A percentile compares a stretch with the other conserved stretches of the same genome.
phyloP scores from a whole-genome alignment of 306 rosid genomes.

The Pyrus betulifolia region DNA sequence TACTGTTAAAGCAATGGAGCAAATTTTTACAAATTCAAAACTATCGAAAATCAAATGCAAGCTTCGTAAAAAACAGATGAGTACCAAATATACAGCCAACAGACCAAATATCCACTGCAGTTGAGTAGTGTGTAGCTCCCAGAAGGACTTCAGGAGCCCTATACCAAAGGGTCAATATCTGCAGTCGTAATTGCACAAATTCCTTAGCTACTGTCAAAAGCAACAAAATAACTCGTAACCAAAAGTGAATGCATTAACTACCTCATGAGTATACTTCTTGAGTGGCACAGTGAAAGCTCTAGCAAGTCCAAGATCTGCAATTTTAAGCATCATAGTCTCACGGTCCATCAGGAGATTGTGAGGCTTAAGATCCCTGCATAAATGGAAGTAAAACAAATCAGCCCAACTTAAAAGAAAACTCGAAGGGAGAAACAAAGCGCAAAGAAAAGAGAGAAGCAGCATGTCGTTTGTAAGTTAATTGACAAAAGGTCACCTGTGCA shows the following conservation, averaged over 20 bases:
- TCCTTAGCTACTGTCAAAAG: not conserved
- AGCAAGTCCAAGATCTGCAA: slow-evolving; percentile 95
- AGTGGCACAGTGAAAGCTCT: slow-evolving; percentile 86
- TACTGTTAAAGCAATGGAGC: not conserved
- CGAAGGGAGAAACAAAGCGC: not conserved
- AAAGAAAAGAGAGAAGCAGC: not conserved
- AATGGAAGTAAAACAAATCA: not conserved
- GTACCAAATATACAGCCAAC: slow-evolving; percentile 91
- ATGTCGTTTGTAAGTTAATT: not conserved
- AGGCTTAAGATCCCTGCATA: slow-evolving; percentile 77
- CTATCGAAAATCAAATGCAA: not conserved
- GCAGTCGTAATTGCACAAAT: slow-evolving; percentile 1
- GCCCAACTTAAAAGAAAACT: not conserved
- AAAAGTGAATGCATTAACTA: not conserved
- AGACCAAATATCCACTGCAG: slow-evolving; percentile 93
- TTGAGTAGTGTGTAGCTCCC: slow-evolving; percentile 95
- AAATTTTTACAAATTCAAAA: not conserved
- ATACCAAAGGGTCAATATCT: slow-evolving; percentile 89
- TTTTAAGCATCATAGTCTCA: slow-evolving; percentile 72
- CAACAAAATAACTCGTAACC: not conserved
- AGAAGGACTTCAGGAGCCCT: slow-evolving; percentile 96
- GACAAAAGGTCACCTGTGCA: slow-evolving; percentile 50
- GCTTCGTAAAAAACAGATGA: not conserved
- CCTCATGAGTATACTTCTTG: slow-evolving; percentile 97
- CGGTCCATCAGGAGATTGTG: slow-evolving; percentile 94